Percentiles rank a stretch among this genome's conserved stretches.
phyloP scores from a whole-genome alignment of 78 protist species.

The Bodo saltans region DNA sequence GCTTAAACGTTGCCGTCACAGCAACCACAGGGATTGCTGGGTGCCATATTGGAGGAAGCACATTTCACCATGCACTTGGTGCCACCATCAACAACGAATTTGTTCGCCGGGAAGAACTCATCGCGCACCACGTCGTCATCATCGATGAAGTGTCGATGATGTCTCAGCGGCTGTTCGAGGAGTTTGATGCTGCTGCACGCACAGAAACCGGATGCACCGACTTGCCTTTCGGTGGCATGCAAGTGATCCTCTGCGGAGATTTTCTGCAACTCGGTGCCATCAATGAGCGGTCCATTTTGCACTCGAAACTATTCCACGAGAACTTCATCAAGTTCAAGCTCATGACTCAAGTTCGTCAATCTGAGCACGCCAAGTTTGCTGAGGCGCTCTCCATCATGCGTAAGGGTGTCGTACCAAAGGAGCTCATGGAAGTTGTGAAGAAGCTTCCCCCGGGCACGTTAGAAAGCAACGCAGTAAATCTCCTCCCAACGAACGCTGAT shows the following conservation, averaged over 20 bases:
- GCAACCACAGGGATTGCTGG: constrained; percentile 79
- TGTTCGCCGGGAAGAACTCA: constrained; percentile 43
- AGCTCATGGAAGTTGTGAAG: no score
- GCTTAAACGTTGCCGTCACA: constrained; percentile 20
- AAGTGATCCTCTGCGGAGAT: constrained; percentile 67
- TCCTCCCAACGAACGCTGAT: neutral
- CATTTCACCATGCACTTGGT: constrained; percentile 64
- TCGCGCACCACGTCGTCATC: constrained; percentile 35
- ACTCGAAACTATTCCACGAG: no score
- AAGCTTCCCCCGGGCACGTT: no score
- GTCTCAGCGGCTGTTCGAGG: constrained; percentile 47
- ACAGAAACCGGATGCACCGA: neutral
- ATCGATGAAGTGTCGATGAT: constrained; percentile 87
- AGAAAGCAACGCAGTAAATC: no score
- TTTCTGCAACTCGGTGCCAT: constrained; percentile 73
- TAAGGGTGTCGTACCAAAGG: no score
- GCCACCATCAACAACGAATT: neutral
- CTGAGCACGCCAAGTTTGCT: no score
- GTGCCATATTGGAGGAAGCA: constrained; percentile 65
- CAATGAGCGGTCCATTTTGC: no score
- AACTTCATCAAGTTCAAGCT: no score
- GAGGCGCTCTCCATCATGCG: no score
- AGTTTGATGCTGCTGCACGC: constrained; percentile 55
- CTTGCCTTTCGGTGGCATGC: constrained; percentile 83
- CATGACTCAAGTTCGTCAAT: no score